phyloP scores from a whole-genome alignment of 73 alveolate species.

The Halteria grandinella region DNA sequence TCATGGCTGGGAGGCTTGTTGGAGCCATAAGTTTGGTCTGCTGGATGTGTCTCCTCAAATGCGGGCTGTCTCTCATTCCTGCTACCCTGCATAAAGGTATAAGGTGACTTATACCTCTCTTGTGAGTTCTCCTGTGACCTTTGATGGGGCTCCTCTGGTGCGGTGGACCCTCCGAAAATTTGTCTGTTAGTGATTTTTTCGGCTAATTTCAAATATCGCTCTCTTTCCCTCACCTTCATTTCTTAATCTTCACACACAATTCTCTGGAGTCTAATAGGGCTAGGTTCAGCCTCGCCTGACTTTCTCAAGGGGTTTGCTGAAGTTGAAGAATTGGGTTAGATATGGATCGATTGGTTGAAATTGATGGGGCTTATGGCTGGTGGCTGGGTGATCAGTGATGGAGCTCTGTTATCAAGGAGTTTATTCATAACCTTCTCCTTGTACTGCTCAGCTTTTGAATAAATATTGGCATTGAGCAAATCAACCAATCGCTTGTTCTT shows the following conservation, averaged over 20 bases:
- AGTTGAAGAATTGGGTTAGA: neutral
- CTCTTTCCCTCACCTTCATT: constrained; percentile 13
- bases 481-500: constrained; percentile 63
- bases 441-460: constrained; percentile 56
- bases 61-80: no score
- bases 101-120: no score
- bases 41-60: no score
- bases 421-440: constrained; percentile 54
- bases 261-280: constrained; percentile 30
- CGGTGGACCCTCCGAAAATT: neutral
- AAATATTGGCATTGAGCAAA: constrained; percentile 50
- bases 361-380: no score
- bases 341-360: constrained; percentile 7
- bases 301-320: neutral
- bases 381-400: constrained; percentile 6
- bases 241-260: constrained; percentile 20
- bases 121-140: no score
- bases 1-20: neutral
- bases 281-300: constrained; percentile 16
- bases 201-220: constrained; percentile 18
- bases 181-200: constrained; percentile 9
- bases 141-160: no score
- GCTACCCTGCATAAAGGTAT: no score
- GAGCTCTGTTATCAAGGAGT: constrained; percentile 19
- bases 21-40: no score